A percentile compares a stretch with the other conserved stretches of the same genome.
Evolutionary conservation across 495 filamentous ascomycete genomes (phyloP).

Genomic region (Geopyxis carbonaria): DNA sequence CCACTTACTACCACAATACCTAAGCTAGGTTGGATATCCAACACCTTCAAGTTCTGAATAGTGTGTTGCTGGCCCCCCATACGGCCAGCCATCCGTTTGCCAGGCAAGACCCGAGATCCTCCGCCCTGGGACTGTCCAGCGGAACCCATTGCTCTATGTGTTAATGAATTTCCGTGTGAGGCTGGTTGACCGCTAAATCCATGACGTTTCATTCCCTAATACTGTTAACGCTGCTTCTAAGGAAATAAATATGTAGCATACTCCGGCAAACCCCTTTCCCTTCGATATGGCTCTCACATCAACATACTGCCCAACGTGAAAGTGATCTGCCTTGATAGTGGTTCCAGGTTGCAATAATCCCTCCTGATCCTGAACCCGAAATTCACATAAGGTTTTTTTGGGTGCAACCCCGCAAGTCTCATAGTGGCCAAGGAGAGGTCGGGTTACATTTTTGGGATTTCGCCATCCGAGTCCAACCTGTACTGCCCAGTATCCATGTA

Average conservation of each 20-base stretch:
- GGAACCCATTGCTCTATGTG: slow-evolving; percentile 79
- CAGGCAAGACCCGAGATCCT: slow-evolving; percentile 78
- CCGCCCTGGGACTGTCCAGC: slow-evolving; percentile 73
- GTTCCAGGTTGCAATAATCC: slow-evolving; percentile 57
- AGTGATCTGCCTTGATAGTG: slow-evolving; percentile 65
- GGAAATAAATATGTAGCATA: too few species aligned
- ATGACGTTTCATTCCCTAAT: slow-evolving; percentile 75
- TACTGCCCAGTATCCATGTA: slow-evolving; percentile 81
- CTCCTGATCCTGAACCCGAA: slow-evolving; percentile 55
- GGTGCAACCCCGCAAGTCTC: slow-evolving; percentile 58
- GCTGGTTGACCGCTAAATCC: slow-evolving; percentile 78
- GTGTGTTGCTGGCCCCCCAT: slow-evolving; percentile 84
- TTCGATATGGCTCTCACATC: slow-evolving; percentile 62
- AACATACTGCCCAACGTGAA: slow-evolving; percentile 74
- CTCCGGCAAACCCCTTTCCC: slow-evolving; percentile 82
- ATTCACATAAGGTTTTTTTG: slow-evolving; percentile 69
- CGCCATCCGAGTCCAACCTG: slow-evolving; percentile 75
- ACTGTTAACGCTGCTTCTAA: background rate
- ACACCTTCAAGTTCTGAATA: slow-evolving; percentile 71
- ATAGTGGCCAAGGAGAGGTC: slow-evolving; percentile 71
- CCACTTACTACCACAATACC: slow-evolving; percentile 80
- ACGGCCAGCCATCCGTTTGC: slow-evolving; percentile 92
- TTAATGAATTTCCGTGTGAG: slow-evolving; percentile 83
- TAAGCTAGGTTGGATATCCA: slow-evolving; percentile 68
- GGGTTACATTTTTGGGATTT: slow-evolving; percentile 53